Conservation (phyloP, 2,329 filamentous ascomycete genomes). For the Venturia nashicola region DNA sequence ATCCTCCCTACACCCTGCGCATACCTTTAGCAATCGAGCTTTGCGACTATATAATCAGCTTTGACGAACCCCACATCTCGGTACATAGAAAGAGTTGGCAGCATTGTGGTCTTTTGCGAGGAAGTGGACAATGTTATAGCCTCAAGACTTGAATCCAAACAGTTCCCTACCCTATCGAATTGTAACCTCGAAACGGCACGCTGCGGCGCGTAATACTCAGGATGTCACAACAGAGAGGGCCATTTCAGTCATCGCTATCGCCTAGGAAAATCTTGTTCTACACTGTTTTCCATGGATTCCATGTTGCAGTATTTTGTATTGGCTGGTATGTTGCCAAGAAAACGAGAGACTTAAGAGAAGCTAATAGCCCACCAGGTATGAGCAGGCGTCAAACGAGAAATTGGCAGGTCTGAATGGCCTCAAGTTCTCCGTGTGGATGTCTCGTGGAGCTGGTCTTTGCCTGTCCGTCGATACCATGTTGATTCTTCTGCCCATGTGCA, state of each 20-base stretch:
- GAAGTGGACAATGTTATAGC: background rate
- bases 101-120: background rate
- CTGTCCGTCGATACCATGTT: slow-evolving; percentile 74
- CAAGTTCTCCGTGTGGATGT: slow-evolving; percentile 87
- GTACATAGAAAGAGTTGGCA: background rate
- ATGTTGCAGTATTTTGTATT: slow-evolving; percentile 66
- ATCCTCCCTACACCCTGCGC: background rate
- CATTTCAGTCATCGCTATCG: slow-evolving; percentile 40
- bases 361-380: slow-evolving; percentile 46
- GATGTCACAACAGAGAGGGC: slow-evolving; percentile 2
- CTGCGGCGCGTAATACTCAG: background rate
- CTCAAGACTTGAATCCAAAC: background rate
- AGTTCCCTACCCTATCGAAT: background rate
- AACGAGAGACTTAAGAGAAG: background rate
- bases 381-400: slow-evolving; percentile 56
- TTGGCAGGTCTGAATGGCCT: slow-evolving; percentile 71
- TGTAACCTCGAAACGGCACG: background rate
- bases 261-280: slow-evolving; percentile 66
- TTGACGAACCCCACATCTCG: too few relatives aligned
- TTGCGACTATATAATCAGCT: background rate
- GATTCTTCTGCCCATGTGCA: slow-evolving; percentile 88
- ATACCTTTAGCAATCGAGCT: background rate
- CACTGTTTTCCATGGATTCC: slow-evolving; percentile 66
- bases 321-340: slow-evolving; percentile 58
- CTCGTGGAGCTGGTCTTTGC: slow-evolving; percentile 79